phyloP scores from a whole-genome alignment of 2,329 filamentous ascomycete species.

The Pseudocercospora musae region DNA sequence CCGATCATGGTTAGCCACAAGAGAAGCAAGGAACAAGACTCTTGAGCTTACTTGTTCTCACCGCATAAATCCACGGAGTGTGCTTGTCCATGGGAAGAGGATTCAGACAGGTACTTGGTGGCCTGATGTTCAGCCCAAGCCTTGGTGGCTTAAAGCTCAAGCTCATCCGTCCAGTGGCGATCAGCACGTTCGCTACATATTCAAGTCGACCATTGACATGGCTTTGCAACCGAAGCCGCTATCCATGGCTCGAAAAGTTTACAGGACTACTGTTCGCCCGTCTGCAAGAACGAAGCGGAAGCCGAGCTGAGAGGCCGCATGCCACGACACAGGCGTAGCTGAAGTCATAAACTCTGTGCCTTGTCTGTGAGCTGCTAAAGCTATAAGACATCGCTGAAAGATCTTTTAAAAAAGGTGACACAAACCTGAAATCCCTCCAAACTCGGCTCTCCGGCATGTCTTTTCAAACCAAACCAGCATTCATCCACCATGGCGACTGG shows the following conservation, averaged over 20 bases:
- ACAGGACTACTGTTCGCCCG: background rate
- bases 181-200: background rate
- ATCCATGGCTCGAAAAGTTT: background rate
- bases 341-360: background rate
- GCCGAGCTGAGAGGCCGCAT: background rate
- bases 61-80: background rate
- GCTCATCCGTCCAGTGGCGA: background rate
- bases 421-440: background rate
- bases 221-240: background rate
- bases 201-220: background rate
- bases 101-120: background rate
- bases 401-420: background rate
- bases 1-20: no score
- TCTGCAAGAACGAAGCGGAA: background rate
- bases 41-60: background rate
- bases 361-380: background rate
- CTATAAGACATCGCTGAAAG: background rate
- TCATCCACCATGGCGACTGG: constrained; percentile 24
- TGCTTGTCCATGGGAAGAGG: background rate
- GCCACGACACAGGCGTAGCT: background rate
- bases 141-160: background rate
- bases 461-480: constrained; percentile 23
- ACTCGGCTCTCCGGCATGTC: constrained; percentile 18
- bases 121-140: background rate
- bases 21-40: background rate